Evolutionary conservation across 2,329 filamentous ascomycete genomes (phyloP).

Genomic region (Botryotinia calthae): DNA sequence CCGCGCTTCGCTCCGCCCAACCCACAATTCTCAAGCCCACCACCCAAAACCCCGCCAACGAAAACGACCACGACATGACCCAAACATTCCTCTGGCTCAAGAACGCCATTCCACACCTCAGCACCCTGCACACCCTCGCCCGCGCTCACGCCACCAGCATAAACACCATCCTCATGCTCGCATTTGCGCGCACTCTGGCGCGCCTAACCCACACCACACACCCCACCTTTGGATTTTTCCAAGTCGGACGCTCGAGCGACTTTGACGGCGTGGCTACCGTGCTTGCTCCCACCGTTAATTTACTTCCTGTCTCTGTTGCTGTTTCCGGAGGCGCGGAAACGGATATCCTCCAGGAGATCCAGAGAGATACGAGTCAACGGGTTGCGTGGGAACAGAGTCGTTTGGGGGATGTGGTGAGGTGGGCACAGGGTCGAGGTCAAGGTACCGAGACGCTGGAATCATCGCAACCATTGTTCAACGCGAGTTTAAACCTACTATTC

Average conservation of each 20-base stretch:
- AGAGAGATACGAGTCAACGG: background rate
- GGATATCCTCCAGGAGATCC: background rate
- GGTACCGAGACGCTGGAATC: too few species aligned
- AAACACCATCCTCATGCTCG: slow-evolving; percentile 3
- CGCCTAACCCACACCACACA: background rate
- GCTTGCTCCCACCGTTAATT: background rate
- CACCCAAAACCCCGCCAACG: too few species aligned
- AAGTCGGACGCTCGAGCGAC: background rate
- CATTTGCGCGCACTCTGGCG: background rate
- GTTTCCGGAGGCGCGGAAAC: background rate
- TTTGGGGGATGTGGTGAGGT: background rate
- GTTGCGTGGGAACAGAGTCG: background rate
- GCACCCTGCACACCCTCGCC: background rate
- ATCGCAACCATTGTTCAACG: background rate
- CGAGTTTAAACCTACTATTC: slow-evolving; percentile 1
- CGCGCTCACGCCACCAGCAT: background rate
- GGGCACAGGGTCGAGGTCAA: background rate
- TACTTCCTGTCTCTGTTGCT: background rate
- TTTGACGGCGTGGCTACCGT: slow-evolving; percentile 5
- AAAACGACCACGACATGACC: background rate
- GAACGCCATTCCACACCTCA: background rate
- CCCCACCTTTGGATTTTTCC: slow-evolving; percentile 14
- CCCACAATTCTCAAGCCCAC: background rate
- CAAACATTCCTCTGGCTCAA: slow-evolving; percentile 5
- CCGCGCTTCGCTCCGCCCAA: background rate